Conservation (phyloP, 1,139 yeast genomes). For the Taphrina pruni region DNA sequence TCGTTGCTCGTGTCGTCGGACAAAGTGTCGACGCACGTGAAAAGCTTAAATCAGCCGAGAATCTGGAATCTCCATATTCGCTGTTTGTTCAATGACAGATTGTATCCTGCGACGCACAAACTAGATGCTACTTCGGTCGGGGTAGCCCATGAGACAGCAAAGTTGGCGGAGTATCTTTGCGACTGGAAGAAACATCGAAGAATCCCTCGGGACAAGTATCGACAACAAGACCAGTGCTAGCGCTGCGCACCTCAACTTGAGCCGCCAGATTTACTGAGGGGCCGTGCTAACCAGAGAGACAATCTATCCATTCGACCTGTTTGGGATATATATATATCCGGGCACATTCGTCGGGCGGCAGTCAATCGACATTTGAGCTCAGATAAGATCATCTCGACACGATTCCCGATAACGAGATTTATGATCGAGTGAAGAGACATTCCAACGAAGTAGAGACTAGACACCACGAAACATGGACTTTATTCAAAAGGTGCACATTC, state of each 20-base stretch:
- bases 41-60: constrained; percentile 15
- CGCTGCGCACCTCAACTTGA: too few relatives aligned
- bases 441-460: neutral
- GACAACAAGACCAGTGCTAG: too few relatives aligned
- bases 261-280: neutral
- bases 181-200: too few relatives aligned
- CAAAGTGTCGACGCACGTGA: neutral
- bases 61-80: neutral
- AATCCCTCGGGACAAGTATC: too few relatives aligned
- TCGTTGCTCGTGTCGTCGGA: neutral
- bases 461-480: neutral
- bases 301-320: neutral
- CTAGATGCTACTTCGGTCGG: too few relatives aligned
- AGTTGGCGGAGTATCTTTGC: too few relatives aligned
- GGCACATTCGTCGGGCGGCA: neutral
- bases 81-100: too few relatives aligned
- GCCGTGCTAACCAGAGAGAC: neutral
- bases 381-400: neutral
- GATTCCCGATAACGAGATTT: neutral
- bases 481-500: neutral
- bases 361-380: neutral
- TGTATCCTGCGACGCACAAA: too few relatives aligned
- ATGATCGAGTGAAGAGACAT: neutral
- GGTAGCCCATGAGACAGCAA: too few relatives aligned
- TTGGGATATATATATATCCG: neutral